Conservation (phyloP, 345 rosid species). For the Populus ilicifolia region DNA sequence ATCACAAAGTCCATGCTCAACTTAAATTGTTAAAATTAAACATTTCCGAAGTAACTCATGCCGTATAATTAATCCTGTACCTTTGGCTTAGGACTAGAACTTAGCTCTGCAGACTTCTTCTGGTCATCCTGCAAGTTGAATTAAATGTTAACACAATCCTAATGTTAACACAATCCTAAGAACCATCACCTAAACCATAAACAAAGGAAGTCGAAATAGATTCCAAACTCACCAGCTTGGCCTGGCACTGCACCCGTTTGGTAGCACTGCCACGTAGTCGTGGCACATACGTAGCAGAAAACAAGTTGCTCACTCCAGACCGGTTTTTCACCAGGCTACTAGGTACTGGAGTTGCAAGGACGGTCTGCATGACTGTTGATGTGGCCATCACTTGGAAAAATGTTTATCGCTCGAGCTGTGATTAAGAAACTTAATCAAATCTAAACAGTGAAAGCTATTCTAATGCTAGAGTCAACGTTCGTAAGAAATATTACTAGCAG, state of each 20-base stretch:
- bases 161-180: too few species aligned
- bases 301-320: constrained; percentile 14
- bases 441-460: too few species aligned
- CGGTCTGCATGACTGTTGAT: constrained; percentile 39
- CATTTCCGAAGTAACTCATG: too few species aligned
- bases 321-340: background rate
- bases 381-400: constrained; percentile 32
- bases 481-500: too few species aligned
- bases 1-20: background rate
- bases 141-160: too few species aligned
- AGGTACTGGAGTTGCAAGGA: constrained; percentile 33
- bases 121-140: background rate
- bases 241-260: constrained; percentile 39
- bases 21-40: too few species aligned
- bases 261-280: constrained; percentile 25
- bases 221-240: constrained; percentile 28
- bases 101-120: background rate
- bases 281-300: constrained; percentile 17
- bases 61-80: too few species aligned
- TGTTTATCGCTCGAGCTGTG: too few species aligned
- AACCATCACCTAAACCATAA: background rate
- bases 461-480: too few species aligned
- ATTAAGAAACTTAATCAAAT: too few species aligned
- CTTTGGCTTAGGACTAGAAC: background rate
- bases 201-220: background rate